Conservation (phyloP, 768 basidiomycete species). For the Ramaria sp. region DNA sequence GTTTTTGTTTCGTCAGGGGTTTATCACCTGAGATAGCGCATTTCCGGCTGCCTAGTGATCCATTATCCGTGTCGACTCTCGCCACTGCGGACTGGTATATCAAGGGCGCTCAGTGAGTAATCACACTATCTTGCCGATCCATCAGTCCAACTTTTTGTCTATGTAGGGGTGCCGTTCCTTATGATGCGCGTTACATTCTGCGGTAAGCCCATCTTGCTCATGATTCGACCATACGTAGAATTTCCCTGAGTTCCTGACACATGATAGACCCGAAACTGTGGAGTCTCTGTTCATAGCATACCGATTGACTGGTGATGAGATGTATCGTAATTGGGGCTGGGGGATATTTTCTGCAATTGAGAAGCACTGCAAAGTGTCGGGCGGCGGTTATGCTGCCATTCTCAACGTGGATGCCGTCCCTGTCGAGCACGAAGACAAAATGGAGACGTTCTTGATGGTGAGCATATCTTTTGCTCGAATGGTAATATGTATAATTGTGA, state of each 20-base stretch:
- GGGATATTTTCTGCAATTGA: conserved; percentile 83
- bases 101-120: conserved; percentile 41
- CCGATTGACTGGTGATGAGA: conserved; percentile 75
- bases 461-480: conserved; percentile 14
- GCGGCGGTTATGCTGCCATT: conserved; percentile 78
- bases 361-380: conserved; percentile 62
- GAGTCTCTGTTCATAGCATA: conserved; percentile 90
- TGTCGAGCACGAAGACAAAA: conserved; percentile 66
- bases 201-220: conserved; percentile 32
- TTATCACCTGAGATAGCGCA: conserved; percentile 85
- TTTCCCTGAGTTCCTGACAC: neutral
- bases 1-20: conserved; percentile 39
- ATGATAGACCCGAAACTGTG: conserved; percentile 75
- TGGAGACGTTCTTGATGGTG: conserved; percentile 94
- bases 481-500: neutral
- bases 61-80: conserved; percentile 30
- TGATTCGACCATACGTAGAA: neutral
- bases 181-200: conserved; percentile 90
- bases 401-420: conserved; percentile 76
- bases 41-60: conserved; percentile 59
- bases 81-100: conserved; percentile 80
- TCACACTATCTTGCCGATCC: neutral
- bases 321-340: conserved; percentile 82
- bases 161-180: conserved; percentile 23
- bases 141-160: conserved; percentile 8